Conservation (phyloP, 257 asterid genomes). For the Solanum chaucha region DNA sequence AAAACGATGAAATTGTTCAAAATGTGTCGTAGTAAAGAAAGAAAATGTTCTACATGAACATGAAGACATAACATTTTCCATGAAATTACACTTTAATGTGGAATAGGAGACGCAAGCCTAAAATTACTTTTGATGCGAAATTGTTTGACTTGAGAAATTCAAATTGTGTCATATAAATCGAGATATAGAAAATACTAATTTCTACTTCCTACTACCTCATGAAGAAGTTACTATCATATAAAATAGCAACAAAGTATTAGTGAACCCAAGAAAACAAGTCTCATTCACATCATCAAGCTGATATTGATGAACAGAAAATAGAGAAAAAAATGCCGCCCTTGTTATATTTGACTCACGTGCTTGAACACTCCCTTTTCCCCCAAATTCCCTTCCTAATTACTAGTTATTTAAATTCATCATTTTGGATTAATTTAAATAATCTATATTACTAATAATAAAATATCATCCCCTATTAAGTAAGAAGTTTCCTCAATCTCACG, state of each 20-base stretch:
- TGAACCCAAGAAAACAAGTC: not conserved
- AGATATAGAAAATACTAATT: too few relatives aligned
- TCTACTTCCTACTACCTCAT: not conserved
- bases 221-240: not conserved
- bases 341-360: conserved; percentile 55
- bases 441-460: too few relatives aligned
- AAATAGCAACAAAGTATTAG: not conserved
- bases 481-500: not conserved
- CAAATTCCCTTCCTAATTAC: not conserved
- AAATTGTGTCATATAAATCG: too few relatives aligned
- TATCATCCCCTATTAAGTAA: not conserved
- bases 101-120: too few relatives aligned
- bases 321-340: conserved; percentile 35
- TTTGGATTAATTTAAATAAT: not conserved
- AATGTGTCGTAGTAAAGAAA: too few relatives aligned
- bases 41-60: too few relatives aligned
- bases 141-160: too few relatives aligned
- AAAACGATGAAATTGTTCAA: too few relatives aligned
- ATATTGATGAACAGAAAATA: not conserved
- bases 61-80: too few relatives aligned
- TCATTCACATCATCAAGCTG: not conserved
- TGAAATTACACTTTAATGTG: too few relatives aligned
- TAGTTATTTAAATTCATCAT: not conserved
- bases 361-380: not conserved
- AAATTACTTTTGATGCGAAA: too few relatives aligned